Conservation (phyloP, 2,329 filamentous ascomycete genomes). For the Penicillium sp. region DNA sequence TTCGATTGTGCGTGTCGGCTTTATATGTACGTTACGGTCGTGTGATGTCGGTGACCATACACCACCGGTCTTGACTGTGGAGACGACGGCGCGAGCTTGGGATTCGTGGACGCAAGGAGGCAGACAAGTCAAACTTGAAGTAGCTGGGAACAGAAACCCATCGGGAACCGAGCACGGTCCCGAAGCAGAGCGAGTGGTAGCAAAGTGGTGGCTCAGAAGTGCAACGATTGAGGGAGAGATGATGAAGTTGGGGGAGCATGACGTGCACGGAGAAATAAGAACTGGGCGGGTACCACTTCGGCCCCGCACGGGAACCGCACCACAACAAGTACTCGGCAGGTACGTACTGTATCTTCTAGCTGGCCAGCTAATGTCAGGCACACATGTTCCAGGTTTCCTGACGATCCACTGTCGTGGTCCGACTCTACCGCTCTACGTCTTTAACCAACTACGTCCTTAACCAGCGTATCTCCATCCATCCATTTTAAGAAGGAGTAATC, state of each 20-base stretch:
- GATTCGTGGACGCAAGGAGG: neutral
- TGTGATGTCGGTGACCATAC: neutral
- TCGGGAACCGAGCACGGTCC: neutral
- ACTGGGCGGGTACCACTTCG: conserved; percentile 6
- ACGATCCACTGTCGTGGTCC: too few relatives aligned
- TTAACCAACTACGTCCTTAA: too few relatives aligned
- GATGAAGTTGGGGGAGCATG: conserved; percentile 8
- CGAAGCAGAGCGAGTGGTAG: neutral
- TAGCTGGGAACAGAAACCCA: neutral
- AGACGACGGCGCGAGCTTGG: neutral
- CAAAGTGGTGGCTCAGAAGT: neutral
- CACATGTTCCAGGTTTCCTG: neutral
- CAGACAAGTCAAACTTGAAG: neutral
- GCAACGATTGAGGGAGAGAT: neutral
- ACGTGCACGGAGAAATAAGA: conserved; percentile 10
- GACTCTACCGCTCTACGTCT: too few relatives aligned
- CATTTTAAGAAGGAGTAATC: too few relatives aligned
- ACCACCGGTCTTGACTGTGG: neutral
- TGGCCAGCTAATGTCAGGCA: conserved; percentile 4
- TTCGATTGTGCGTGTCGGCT: neutral
- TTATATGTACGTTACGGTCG: neutral
- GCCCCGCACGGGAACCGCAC: conserved; percentile 7
- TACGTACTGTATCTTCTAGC: neutral
- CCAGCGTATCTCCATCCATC: too few relatives aligned
- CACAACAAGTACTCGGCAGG: conserved; percentile 1